phyloP scores from a whole-genome alignment of 2,329 filamentous ascomycete genomes.

The Claviceps pazoutovae region DNA sequence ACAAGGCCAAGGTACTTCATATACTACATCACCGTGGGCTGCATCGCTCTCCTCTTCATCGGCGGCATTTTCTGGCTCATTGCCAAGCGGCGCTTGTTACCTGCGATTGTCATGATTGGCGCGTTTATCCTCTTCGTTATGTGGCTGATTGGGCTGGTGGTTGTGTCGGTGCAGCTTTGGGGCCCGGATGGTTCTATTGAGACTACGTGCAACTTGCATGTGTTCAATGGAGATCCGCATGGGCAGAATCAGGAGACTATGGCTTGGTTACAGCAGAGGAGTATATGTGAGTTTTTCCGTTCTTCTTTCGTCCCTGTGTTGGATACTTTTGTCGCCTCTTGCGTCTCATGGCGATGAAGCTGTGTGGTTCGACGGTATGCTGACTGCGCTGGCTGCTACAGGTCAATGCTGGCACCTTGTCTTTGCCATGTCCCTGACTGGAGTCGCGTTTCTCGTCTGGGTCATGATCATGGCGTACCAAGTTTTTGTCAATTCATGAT shows the following conservation, averaged over 20 bases:
- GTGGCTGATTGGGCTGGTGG: constrained; percentile 53
- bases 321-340: not conserved
- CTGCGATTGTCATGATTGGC: constrained; percentile 48
- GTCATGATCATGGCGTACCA: constrained; percentile 55
- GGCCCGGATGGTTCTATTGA: constrained; percentile 45
- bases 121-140: constrained; percentile 52
- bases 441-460: constrained; percentile 48
- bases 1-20: constrained; percentile 44
- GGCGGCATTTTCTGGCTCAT: constrained; percentile 49
- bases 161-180: constrained; percentile 49
- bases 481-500: constrained; percentile 37
- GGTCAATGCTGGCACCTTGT: constrained; percentile 51
- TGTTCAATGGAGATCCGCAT: constrained; percentile 35
- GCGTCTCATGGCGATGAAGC: too few relatives aligned
- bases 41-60: constrained; percentile 53
- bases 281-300: constrained; percentile 39
- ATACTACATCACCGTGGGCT: constrained; percentile 46
- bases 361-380: too few relatives aligned
- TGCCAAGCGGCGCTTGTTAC: constrained; percentile 44
- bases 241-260: constrained; percentile 41
- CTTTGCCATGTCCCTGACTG: constrained; percentile 48
- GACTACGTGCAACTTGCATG: constrained; percentile 42
- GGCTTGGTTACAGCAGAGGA: constrained; percentile 49
- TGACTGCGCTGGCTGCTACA: constrained; percentile 15
- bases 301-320: not conserved